Base-by-base conservation (phyloP, 805 yeast genomes). In the Wickerhamomyces strasburgensis region DNA sequence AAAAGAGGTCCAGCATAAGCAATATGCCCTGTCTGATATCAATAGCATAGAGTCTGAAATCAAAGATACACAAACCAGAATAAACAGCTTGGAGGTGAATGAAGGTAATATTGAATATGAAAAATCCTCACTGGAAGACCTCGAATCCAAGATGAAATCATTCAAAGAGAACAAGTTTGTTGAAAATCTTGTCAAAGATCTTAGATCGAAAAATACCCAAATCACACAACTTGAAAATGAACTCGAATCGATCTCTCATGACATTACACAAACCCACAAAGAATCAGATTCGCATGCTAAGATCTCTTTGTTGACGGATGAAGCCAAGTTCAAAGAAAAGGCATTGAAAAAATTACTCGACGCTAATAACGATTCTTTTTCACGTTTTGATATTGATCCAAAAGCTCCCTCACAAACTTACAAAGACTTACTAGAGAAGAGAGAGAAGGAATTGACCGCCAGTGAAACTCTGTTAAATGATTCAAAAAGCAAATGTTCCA, bases 251-350 rank as follows among this genome's bases (percentile, higher is more conserved):
- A 49, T 78, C 13, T 71, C 72, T 38, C 66, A 66, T 14, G 69
- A 74, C 15, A 63, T 84, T 11, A 52, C 73, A 5, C 58, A 62
- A 13, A 68, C 73, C 4, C 80, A 74, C 47, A 69, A 71, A 47
- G 81, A 75, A 49, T 65, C 83, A 1, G 88, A 79, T 33, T 48
- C 68, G 3, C 64, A 73, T 42, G 81, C 86, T 1, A 76, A 73
- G 43, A 49, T 77, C 4, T 63, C 69, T 0, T 49, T 78, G 14
- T 45, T 73, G 23, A 51, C 54, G 15, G 77, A 72, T 23, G 67
- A 72, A 9, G 46, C 55, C 2, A 50, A 40, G 2, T 51, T 60
- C 27, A 67, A 62, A 31, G 46, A 49, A 11, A 46, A 45, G 5
- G 60, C 62, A 2, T 34, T 65, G 6, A 37, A 51, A 0, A 57